These are phyloP conservation scores for Arctostaphylos glauca DNA, from an alignment of 148 eudicot genomes.

Conservation along the genomic window DNA sequence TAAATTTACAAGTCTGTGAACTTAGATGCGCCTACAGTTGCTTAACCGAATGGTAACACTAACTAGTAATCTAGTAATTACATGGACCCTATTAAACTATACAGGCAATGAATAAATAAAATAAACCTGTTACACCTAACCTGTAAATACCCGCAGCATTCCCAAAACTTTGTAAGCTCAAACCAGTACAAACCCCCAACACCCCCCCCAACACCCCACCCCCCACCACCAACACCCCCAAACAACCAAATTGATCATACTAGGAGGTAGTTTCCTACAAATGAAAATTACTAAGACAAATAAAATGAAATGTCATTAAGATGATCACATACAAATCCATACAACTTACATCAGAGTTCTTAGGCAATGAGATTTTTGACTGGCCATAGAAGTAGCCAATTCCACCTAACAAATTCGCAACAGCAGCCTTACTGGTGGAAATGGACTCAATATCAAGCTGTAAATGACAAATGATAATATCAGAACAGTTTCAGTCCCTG, in stretches of 20 bases:
- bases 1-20: not conserved
- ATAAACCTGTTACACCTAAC: not conserved
- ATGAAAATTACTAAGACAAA: conserved; percentile 11
- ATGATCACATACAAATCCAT: not conserved
- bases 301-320: not conserved
- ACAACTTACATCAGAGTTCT: conserved; percentile 55
- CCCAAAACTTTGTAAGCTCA: not conserved
- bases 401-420: conserved; percentile 88
- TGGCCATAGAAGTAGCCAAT: conserved; percentile 98
- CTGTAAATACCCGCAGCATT: not conserved
- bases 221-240: too few species aligned
- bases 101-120: not conserved
- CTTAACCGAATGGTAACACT: not conserved
- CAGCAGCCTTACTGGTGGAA: conserved; percentile 72
- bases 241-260: not conserved
- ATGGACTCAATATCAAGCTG: conserved; percentile 64
- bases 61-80: not conserved
- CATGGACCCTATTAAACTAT: not conserved
- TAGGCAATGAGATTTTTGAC: conserved; percentile 78
- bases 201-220: too few species aligned
- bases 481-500: not conserved
- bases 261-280: not conserved
- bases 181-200: too few species aligned
- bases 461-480: conserved; percentile 21
- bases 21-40: not conserved